Evolutionary conservation across 495 filamentous ascomycete genomes (phyloP).

Genomic region (Penicillium roqueforti): DNA sequence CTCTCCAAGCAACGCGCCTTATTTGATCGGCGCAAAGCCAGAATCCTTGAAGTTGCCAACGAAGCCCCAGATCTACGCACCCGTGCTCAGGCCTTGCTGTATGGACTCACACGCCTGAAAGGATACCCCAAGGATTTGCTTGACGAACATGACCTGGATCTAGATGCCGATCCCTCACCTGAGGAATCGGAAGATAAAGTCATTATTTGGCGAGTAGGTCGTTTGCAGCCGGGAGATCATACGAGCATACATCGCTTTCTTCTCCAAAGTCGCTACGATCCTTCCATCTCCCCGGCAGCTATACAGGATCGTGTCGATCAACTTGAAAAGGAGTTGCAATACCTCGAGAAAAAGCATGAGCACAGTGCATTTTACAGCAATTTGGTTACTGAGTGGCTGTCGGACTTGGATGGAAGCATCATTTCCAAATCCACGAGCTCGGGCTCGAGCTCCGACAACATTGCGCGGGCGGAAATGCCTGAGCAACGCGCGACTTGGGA

Average conservation of each 20-base stretch:
- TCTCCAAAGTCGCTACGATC: constrained; percentile 53
- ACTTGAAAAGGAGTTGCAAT: constrained; percentile 46
- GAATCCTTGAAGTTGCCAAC: constrained; percentile 29
- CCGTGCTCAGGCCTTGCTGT: constrained; percentile 31
- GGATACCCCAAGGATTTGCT: constrained; percentile 35
- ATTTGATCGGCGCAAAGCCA: constrained; percentile 43
- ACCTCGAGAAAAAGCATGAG: constrained; percentile 53
- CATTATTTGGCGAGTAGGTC: constrained; percentile 13
- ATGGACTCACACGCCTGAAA: constrained; percentile 39
- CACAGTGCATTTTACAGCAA: constrained; percentile 59
- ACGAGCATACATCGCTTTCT: constrained; percentile 50
- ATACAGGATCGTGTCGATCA: constrained; percentile 45
- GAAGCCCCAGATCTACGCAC: constrained; percentile 25
- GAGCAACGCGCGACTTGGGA: constrained; percentile 54
- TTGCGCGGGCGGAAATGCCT: constrained; percentile 47
- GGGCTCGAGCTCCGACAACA: constrained; percentile 27
- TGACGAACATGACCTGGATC: constrained; percentile 34
- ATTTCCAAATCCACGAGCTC: constrained; percentile 1
- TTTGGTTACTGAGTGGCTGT: constrained; percentile 62
- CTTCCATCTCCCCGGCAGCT: constrained; percentile 47
- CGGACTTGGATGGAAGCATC: constrained; percentile 23
- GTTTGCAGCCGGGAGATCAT: constrained; percentile 23
- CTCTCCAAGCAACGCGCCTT: constrained; percentile 54
- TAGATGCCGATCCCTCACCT: constrained; percentile 22
- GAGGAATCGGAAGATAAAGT: constrained; percentile 8